Evolutionary conservation across 129 eudicot species (phyloP).

Genomic region (Deinandra increscens): DNA sequence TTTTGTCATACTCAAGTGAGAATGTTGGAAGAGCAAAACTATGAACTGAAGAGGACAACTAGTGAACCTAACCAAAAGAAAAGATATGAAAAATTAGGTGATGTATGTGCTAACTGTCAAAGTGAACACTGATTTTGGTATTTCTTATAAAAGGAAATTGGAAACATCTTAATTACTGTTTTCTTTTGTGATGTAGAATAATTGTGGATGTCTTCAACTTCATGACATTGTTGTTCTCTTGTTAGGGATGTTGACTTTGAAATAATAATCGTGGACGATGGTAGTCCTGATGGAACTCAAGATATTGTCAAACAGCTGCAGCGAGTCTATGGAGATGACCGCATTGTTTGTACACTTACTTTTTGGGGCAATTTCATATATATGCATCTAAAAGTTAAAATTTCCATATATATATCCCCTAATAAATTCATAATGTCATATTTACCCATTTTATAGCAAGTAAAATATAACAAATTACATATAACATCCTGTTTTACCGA

Average conservation of each 20-base stretch:
- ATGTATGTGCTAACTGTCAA: background rate
- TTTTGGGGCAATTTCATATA: background rate
- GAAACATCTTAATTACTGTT: background rate
- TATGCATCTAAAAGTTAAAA: background rate
- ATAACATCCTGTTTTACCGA: background rate
- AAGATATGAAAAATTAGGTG: background rate
- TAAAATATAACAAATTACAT: too few relatives aligned
- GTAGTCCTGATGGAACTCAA: conserved; percentile 99
- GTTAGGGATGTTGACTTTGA: conserved; percentile 79
- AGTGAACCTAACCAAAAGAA: conserved; percentile 10
- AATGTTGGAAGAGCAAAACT: background rate
- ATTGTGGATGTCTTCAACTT: background rate
- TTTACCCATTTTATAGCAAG: too few relatives aligned
- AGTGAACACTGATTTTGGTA: conserved; percentile 1
- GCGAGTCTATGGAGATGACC: conserved; percentile 83
- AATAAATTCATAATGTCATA: background rate
- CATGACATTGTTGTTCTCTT: conserved; percentile 8
- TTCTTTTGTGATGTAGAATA: background rate
- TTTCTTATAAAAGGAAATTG: background rate
- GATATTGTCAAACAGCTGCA: conserved; percentile 91
- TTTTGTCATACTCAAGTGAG: background rate
- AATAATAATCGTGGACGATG: conserved; percentile 91
- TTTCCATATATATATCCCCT: background rate
- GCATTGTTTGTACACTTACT: conserved; percentile 55
- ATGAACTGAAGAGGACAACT: background rate